Evolutionary conservation across 192 early-diverging fungal genomes (phyloP).

Genomic region (Gigaspora rosea): DNA sequence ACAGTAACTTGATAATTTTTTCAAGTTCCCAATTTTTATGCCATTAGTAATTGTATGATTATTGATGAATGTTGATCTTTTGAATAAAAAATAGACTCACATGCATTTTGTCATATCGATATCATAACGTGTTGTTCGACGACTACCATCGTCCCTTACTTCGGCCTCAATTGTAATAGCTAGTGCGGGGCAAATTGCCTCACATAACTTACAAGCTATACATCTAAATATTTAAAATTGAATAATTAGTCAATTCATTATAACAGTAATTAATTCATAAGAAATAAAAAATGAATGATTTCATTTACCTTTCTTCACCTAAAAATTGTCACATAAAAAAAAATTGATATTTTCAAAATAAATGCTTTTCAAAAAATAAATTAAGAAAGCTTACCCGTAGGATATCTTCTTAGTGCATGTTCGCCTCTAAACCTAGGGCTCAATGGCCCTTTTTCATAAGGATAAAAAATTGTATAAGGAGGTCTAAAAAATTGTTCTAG

Average conservation of each 20-base stretch:
- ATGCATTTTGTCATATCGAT: constrained; percentile 99
- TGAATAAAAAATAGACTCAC: constrained; percentile 8
- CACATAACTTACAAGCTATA: constrained; percentile 98
- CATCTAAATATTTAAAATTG: constrained; percentile 56
- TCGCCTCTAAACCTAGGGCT: constrained; percentile 95
- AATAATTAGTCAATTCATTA: background rate
- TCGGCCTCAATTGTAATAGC: constrained; percentile 99
- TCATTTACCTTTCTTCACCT: constrained; percentile 75
- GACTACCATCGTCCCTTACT: constrained; percentile 89
- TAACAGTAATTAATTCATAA: too few relatives aligned
- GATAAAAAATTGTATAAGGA: constrained; percentile 96
- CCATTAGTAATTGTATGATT: background rate
- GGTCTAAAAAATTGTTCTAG: constrained; percentile 92
- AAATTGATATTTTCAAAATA: background rate
- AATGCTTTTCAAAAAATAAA: background rate
- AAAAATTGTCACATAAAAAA: constrained; percentile 4
- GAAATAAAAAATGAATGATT: too few relatives aligned
- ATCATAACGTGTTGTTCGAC: constrained; percentile 96
- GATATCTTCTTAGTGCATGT: constrained; percentile 93
- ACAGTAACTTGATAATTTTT: constrained; percentile 72
- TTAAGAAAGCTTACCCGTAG: constrained; percentile 66
- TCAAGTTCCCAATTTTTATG: background rate
- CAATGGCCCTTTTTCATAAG: constrained; percentile 92
- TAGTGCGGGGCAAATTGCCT: constrained; percentile 96
- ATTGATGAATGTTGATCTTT: background rate